phyloP scores from a whole-genome alignment of 2,329 filamentous ascomycete species.

The Metarhizium anisopliae region DNA sequence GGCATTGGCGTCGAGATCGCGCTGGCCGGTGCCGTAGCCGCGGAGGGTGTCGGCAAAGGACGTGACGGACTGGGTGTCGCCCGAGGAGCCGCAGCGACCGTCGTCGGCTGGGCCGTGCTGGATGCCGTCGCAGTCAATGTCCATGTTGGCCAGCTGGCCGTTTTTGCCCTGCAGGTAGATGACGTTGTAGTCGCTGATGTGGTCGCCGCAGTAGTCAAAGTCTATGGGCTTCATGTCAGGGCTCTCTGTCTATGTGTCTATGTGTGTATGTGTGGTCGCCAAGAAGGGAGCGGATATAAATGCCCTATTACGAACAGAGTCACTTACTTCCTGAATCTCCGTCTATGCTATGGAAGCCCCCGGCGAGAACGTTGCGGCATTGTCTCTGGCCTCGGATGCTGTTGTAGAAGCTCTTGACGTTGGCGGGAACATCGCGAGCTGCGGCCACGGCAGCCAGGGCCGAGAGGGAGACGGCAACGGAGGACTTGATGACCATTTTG shows the following conservation, averaged over 20 bases:
- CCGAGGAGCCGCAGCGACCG: constrained; percentile 35
- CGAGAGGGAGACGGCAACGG: constrained; percentile 12
- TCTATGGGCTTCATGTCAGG: constrained; percentile 10
- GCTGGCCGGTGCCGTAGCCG: constrained; percentile 24
- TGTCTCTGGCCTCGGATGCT: constrained; percentile 25
- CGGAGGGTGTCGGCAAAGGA: constrained; percentile 33
- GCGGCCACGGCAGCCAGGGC: constrained; percentile 13
- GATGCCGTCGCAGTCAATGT: constrained; percentile 49
- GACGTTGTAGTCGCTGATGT: constrained; percentile 27
- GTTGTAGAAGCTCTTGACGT: constrained; percentile 32
- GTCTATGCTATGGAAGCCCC: constrained; percentile 30
- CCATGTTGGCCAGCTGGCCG: constrained; percentile 42
- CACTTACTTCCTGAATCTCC: constrained; percentile 25
- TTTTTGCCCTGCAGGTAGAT: constrained; percentile 38
- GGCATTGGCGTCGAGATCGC: constrained; percentile 40
- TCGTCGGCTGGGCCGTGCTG: constrained; percentile 30
- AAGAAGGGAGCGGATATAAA: too few species aligned
- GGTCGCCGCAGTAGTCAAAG: constrained; percentile 39
- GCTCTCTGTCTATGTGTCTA: too few species aligned
- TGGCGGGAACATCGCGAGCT: constrained; percentile 28
- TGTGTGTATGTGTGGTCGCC: too few species aligned
- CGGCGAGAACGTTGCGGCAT: constrained; percentile 29
- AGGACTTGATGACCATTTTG: not conserved
- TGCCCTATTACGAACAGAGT: not conserved
- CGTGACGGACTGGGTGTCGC: constrained; percentile 36